phyloP scores from a whole-genome alignment of 306 rosid genomes.

The Mimosa pudica region DNA sequence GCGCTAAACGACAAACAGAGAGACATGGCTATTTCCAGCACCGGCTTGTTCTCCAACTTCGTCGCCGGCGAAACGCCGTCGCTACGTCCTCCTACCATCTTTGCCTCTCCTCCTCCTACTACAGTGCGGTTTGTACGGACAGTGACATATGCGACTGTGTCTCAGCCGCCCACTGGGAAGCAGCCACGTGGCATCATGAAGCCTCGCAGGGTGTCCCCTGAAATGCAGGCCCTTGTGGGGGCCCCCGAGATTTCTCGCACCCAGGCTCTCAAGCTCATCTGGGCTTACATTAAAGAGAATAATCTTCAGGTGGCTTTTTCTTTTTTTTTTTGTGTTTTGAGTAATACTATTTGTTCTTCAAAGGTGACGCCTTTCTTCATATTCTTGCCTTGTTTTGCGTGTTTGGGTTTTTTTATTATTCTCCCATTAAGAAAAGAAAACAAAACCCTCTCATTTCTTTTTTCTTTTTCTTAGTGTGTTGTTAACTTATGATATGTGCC shows the following conservation, averaged over 20 bases:
- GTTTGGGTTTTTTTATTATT: background rate
- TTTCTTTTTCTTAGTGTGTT: background rate
- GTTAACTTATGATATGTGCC: background rate
- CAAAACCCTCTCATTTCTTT: background rate
- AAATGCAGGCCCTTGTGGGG: slow-evolving; percentile 86
- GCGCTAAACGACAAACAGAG: slow-evolving; percentile 5
- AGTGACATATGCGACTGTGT: slow-evolving; percentile 52
- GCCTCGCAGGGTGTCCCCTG: slow-evolving; percentile 75
- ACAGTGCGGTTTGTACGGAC: slow-evolving; percentile 46
- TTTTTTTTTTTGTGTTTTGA: background rate
- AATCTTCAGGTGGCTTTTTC: slow-evolving; percentile 74
- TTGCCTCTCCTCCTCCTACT: slow-evolving; percentile 13
- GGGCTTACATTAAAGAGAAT: slow-evolving; percentile 93
- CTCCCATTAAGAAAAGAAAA: background rate
- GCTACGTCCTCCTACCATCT: slow-evolving; percentile 14
- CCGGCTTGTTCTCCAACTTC: slow-evolving; percentile 54
- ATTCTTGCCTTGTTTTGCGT: background rate
- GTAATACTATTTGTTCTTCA: background rate
- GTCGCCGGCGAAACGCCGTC: slow-evolving; percentile 45
- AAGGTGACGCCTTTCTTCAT: background rate
- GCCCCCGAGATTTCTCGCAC: slow-evolving; percentile 85
- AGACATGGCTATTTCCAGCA: slow-evolving; percentile 33
- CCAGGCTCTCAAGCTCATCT: slow-evolving; percentile 83
- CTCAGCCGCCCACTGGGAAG: slow-evolving; percentile 55
- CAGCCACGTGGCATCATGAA: slow-evolving; percentile 83